Percentiles rank a stretch among this genome's conserved stretches.
Evolutionary conservation across 176 grass and related monocot species (phyloP).

Genomic region (Dendrocalamus sinicus): DNA sequence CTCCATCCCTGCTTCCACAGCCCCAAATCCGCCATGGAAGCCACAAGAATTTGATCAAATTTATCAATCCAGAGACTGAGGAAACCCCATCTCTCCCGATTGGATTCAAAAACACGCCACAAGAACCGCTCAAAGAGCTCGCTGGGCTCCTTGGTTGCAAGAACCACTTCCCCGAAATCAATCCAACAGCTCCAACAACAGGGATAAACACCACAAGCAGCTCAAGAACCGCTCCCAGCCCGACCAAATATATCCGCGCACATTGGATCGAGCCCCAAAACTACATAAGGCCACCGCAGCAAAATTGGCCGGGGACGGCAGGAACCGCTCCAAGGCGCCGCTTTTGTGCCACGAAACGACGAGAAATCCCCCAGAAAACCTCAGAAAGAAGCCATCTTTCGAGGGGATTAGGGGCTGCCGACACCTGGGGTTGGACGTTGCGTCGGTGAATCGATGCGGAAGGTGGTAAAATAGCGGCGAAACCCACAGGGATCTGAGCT

Average conservation of each 20-base stretch:
- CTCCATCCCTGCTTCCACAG: conserved; percentile 92
- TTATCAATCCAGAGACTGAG: conserved; percentile 20
- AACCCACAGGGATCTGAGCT: conserved; percentile 52
- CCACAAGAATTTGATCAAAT: background rate
- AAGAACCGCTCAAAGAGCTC: background rate
- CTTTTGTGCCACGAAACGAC: conserved; percentile 33
- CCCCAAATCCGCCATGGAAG: conserved; percentile 72
- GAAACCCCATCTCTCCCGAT: conserved; percentile 34
- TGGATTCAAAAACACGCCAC: conserved; percentile 10
- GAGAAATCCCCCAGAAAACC: conserved; percentile 38
- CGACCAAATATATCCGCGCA: background rate
- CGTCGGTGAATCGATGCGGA: conserved; percentile 46
- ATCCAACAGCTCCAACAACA: conserved; percentile 40
- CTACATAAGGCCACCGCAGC: conserved; percentile 1
- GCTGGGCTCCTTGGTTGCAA: background rate
- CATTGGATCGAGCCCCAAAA: conserved; percentile 42
- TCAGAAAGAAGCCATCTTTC: conserved; percentile 45
- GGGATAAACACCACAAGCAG: background rate
- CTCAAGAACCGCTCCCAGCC: conserved; percentile 12
- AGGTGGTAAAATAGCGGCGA: conserved; percentile 49
- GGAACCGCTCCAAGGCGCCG: conserved; percentile 11
- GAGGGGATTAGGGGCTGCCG: conserved; percentile 29
- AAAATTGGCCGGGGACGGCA: conserved; percentile 6
- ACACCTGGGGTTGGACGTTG: conserved; percentile 55
- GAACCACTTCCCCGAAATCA: conserved; percentile 13